These are phyloP conservation scores for Polysphondylium violaceum DNA, from an alignment of 78 protist species.

Conservation along the genomic window DNA sequence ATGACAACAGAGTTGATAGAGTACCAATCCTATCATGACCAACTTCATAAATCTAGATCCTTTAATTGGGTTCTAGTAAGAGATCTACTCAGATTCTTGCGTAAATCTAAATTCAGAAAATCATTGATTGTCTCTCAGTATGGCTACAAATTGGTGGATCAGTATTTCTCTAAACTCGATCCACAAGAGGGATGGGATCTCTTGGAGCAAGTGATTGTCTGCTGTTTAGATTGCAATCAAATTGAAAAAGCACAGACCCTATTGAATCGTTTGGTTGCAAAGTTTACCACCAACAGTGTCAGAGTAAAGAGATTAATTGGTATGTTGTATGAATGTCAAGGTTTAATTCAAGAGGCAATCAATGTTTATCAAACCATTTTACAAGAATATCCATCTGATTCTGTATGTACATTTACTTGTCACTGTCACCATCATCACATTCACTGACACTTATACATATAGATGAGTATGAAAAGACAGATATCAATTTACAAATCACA, in stretches of 20 bases:
- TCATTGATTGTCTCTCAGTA: conserved; percentile 18
- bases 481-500: conserved; percentile 35
- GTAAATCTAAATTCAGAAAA: conserved; percentile 34
- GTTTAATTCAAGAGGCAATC: not conserved
- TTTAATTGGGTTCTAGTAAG: conserved; percentile 39
- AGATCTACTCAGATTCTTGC: conserved; percentile 53
- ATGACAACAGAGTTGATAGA: no score
- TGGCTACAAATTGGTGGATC: conserved; percentile 28
- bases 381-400: conserved; percentile 68
- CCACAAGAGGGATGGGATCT: conserved; percentile 19
- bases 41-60: conserved; percentile 2
- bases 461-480: conserved; percentile 68
- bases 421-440: not conserved
- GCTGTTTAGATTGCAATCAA: conserved; percentile 29
- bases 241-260: conserved; percentile 3
- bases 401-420: not conserved
- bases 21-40: no score
- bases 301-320: conserved; percentile 41
- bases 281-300: conserved; percentile 50
- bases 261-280: not conserved
- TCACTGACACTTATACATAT: not conserved
- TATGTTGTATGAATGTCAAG: conserved; percentile 3
- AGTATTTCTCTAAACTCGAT: conserved; percentile 14
- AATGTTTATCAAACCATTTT: conserved; percentile 17
- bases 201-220: conserved; percentile 36